phyloP scores from a whole-genome alignment of 495 filamentous ascomycete genomes.

The Bryoglossum gracile region DNA sequence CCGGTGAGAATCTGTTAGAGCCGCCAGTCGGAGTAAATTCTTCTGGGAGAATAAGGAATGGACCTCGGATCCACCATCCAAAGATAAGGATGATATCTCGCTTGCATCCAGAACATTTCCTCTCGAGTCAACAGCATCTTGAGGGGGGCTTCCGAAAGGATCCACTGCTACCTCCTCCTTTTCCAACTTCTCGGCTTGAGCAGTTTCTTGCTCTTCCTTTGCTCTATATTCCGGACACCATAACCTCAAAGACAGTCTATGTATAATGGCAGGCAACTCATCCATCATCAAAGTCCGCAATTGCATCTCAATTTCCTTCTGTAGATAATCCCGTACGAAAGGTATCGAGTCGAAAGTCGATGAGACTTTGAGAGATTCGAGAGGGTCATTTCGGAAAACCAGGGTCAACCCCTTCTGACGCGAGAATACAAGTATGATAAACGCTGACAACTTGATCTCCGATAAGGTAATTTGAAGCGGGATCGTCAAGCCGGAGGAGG shows the following conservation, averaged over 20 bases:
- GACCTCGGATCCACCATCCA: constrained; percentile 67
- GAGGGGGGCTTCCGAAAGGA: constrained; percentile 70
- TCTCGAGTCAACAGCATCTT: constrained; percentile 67
- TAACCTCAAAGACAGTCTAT: constrained; percentile 79
- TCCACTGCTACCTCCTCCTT: constrained; percentile 49
- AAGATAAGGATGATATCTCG: constrained; percentile 64
- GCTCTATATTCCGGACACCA: constrained; percentile 83
- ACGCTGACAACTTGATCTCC: constrained; percentile 93
- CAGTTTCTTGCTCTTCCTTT: constrained; percentile 45
- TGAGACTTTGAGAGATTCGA: constrained; percentile 96
- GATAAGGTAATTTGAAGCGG: constrained; percentile 93
- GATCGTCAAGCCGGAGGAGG: constrained; percentile 88
- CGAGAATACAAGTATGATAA: constrained; percentile 95
- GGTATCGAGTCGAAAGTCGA: constrained; percentile 98
- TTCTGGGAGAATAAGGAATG: constrained; percentile 87
- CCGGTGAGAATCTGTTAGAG: constrained; percentile 72
- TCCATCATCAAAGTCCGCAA: constrained; percentile 92
- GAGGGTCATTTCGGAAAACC: constrained; percentile 95
- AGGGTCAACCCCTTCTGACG: constrained; percentile 93
- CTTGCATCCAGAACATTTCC: constrained; percentile 68
- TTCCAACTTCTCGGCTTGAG: constrained; percentile 11
- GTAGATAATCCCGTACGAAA: constrained; percentile 93
- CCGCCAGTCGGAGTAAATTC: constrained; percentile 69
- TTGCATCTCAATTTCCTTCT: constrained; percentile 94
- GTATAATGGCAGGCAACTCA: constrained; percentile 91